These are phyloP conservation scores for Geoglossum glabrum DNA, from an alignment of 495 filamentous ascomycete genomes.

Conservation along the genomic window DNA sequence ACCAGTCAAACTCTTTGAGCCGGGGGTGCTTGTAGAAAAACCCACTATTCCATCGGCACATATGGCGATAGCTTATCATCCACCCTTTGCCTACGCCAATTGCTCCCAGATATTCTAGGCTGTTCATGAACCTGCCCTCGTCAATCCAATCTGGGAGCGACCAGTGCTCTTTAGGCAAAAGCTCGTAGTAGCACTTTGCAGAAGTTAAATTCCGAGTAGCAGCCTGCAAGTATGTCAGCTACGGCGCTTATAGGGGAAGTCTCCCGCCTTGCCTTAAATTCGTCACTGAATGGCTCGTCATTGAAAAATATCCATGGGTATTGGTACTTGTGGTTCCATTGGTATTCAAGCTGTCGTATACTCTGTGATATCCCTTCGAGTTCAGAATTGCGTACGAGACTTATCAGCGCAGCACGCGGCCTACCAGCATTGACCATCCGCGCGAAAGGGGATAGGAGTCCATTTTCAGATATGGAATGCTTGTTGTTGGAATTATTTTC, in stretches of 20 bases:
- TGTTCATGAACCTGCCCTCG: slow-evolving; percentile 31
- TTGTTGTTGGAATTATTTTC: slow-evolving; percentile 19
- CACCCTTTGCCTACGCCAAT: slow-evolving; percentile 34
- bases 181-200: slow-evolving; percentile 17
- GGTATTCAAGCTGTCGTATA: slow-evolving; percentile 21
- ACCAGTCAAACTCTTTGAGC: slow-evolving; percentile 26
- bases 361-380: slow-evolving; percentile 18
- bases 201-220: slow-evolving; percentile 19
- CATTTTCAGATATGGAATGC: slow-evolving; percentile 11
- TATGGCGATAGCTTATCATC: slow-evolving; percentile 33
- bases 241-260: neutral
- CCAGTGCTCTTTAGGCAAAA: slow-evolving; percentile 29
- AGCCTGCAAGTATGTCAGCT: slow-evolving; percentile 8
- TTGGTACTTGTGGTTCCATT: slow-evolving; percentile 20
- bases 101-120: slow-evolving; percentile 28
- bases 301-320: slow-evolving; percentile 24
- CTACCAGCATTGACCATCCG: slow-evolving; percentile 6
- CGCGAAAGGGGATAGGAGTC: neutral
- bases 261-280: slow-evolving; percentile 15
- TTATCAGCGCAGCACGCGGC: slow-evolving; percentile 18
- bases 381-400: slow-evolving; percentile 19
- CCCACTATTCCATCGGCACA: slow-evolving; percentile 28
- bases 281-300: slow-evolving; percentile 20
- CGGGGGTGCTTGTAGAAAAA: slow-evolving; percentile 28
- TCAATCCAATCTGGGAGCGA: slow-evolving; percentile 34